These are phyloP conservation scores for Termitomyces sp. DNA, from an alignment of 768 basidiomycete species.

Conservation along the genomic window DNA sequence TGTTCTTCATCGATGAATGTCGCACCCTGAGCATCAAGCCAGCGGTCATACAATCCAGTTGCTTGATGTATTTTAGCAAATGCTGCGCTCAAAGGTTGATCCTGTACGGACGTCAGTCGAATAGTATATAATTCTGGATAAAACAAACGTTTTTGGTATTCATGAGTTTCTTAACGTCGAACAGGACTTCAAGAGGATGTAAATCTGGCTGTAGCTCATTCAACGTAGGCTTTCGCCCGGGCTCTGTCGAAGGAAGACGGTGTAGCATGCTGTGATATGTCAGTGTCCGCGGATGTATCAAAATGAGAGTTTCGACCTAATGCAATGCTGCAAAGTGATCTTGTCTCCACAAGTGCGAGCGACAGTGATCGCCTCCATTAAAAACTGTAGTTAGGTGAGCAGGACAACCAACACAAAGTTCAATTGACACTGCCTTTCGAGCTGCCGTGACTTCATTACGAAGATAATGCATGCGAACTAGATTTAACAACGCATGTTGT, in stretches of 20 bases:
- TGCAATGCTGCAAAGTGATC: constrained; percentile 73
- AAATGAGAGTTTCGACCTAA: constrained; percentile 43
- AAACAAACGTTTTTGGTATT: constrained; percentile 54
- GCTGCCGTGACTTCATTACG: constrained; percentile 66
- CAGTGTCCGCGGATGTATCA: not conserved
- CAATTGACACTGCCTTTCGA: constrained; percentile 43
- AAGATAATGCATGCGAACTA: constrained; percentile 76
- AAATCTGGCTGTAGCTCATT: constrained; percentile 76
- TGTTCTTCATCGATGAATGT: constrained; percentile 53
- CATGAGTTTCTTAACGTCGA: constrained; percentile 74
- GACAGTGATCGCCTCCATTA: constrained; percentile 76
- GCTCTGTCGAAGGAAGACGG: constrained; percentile 55
- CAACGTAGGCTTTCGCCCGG: constrained; percentile 45
- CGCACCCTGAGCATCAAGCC: constrained; percentile 55
- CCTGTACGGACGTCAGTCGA: constrained; percentile 31
- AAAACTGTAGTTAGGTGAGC: constrained; percentile 38
- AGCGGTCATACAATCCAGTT: constrained; percentile 65
- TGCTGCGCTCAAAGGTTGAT: constrained; percentile 65
- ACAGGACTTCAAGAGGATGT: constrained; percentile 73
- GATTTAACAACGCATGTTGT: constrained; percentile 74
- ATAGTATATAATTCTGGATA: not conserved
- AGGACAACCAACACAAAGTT: not conserved
- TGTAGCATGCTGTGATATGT: constrained; percentile 53
- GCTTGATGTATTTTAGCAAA: constrained; percentile 70
- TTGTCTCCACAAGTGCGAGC: constrained; percentile 71